phyloP scores from a whole-genome alignment of 768 basidiomycete genomes.

The Boletus coccyginus region DNA sequence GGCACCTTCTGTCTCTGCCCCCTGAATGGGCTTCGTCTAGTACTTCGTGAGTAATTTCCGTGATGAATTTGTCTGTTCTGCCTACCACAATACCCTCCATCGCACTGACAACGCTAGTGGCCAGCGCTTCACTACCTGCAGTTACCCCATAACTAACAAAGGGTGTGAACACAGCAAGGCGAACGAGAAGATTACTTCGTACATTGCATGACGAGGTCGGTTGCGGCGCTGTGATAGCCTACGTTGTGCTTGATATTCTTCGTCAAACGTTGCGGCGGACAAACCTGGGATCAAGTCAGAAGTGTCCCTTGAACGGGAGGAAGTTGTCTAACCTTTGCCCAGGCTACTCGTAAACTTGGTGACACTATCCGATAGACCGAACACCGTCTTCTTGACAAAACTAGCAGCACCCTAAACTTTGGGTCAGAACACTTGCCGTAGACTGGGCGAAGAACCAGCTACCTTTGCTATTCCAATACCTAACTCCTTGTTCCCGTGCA shows the following conservation, averaged over 20 bases:
- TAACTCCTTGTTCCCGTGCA: conserved; percentile 93
- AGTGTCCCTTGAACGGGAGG: background rate
- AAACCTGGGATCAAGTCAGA: conserved; percentile 53
- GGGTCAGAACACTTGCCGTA: conserved; percentile 11
- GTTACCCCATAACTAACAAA: conserved; percentile 83
- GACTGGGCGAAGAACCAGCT: background rate
- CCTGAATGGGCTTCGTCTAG: conserved; percentile 95
- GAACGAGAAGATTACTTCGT: conserved; percentile 21
- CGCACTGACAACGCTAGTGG: conserved; percentile 91
- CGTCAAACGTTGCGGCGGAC: conserved; percentile 95
- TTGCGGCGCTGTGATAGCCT: conserved; percentile 89
- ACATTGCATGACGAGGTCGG: conserved; percentile 95
- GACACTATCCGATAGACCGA: conserved; percentile 92
- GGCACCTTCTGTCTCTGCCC: conserved; percentile 92
- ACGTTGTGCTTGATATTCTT: conserved; percentile 89
- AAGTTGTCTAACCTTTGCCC: conserved; percentile 69
- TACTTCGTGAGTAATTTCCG: conserved; percentile 2
- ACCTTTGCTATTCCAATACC: conserved; percentile 95
- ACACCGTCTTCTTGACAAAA: conserved; percentile 98
- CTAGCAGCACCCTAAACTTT: conserved; percentile 84
- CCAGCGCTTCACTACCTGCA: conserved; percentile 91
- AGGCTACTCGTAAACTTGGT: conserved; percentile 99
- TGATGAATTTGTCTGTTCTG: conserved; percentile 9
- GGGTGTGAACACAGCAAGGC: background rate
- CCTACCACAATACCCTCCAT: conserved; percentile 91